Percentiles rank a stretch among this genome's conserved stretches.
phyloP scores from a whole-genome alignment of 2,329 filamentous ascomycete species.

The Phaeosphaeriaceae sp. region DNA sequence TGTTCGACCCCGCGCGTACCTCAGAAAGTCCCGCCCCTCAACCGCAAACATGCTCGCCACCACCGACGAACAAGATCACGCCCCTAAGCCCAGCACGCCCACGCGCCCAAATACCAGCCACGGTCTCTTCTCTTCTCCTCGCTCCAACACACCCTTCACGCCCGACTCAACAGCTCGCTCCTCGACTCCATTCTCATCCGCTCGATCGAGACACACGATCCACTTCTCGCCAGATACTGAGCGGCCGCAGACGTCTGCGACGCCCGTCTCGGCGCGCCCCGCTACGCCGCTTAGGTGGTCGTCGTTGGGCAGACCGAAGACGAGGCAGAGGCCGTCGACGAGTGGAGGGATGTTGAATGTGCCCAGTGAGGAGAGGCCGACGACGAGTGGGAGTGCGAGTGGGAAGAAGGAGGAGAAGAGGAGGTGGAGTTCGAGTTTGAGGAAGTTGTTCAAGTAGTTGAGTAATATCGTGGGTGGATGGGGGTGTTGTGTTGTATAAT shows the following conservation, averaged over 20 bases:
- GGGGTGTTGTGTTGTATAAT: not conserved
- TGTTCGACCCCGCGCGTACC: conserved; percentile 13
- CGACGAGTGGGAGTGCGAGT: conserved; percentile 7
- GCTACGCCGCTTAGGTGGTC: conserved; percentile 6
- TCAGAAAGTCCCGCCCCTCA: conserved; percentile 17
- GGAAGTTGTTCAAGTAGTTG: conserved; percentile 25
- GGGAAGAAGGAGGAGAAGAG: conserved; percentile 17
- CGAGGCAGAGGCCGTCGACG: conserved; percentile 21
- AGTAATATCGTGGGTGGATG: not conserved
- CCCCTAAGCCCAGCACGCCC: conserved; percentile 5
- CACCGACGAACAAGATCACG: not conserved
- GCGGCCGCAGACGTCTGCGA: conserved; percentile 6
- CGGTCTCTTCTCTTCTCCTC: not conserved
- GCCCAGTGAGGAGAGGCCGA: conserved; percentile 11
- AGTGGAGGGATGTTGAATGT: conserved; percentile 11
- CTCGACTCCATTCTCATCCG: not conserved
- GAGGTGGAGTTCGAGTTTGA: conserved; percentile 31
- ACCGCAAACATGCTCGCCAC: not conserved
- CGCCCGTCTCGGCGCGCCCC: not conserved
- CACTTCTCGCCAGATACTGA: conserved; percentile 4
- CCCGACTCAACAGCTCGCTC: conserved; percentile 1
- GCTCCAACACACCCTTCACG: not conserved
- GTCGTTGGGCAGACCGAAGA: conserved; percentile 11
- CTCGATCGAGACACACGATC: conserved; percentile 5
- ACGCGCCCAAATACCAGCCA: conserved; percentile 8